Evolutionary conservation across 176 grass and related monocot species (phyloP).

Genomic region (Thalia dealbata): DNA sequence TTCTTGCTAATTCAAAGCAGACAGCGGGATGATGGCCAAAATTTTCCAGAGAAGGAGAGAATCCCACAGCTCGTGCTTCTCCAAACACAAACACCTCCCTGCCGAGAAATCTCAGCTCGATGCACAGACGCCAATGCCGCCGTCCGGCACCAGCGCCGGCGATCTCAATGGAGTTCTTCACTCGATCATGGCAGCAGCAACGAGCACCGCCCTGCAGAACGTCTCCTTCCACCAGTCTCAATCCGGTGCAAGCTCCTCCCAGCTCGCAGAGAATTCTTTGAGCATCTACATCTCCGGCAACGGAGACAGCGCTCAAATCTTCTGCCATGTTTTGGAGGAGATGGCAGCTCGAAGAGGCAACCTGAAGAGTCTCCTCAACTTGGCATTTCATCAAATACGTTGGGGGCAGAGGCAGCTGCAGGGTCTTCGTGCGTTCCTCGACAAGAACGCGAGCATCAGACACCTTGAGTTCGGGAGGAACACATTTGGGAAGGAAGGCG

Average conservation of each 20-base stretch:
- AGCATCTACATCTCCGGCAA: slow-evolving; percentile 44
- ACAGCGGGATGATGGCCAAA: too few species aligned
- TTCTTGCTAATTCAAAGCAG: too few species aligned
- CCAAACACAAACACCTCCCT: not conserved
- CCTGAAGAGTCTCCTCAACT: slow-evolving; percentile 37
- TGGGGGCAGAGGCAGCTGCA: slow-evolving; percentile 43
- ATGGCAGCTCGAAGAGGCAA: slow-evolving; percentile 31
- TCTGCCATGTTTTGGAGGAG: slow-evolving; percentile 40
- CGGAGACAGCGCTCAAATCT: slow-evolving; percentile 24
- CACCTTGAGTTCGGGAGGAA: slow-evolving; percentile 77
- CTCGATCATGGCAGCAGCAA: slow-evolving; percentile 22
- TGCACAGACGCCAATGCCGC: slow-evolving; percentile 21
- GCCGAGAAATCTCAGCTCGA: not conserved
- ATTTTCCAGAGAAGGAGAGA: too few species aligned
- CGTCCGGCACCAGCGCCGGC: slow-evolving; percentile 5
- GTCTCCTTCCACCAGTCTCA: slow-evolving; percentile 27
- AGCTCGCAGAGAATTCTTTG: slow-evolving; percentile 52
- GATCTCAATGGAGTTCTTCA: slow-evolving; percentile 25
- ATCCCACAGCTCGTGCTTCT: not conserved
- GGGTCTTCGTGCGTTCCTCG: slow-evolving; percentile 40
- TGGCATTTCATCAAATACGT: slow-evolving; percentile 67
- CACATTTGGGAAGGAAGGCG: slow-evolving; percentile 38
- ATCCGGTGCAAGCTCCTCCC: slow-evolving; percentile 23
- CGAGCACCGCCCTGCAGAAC: slow-evolving; percentile 19
- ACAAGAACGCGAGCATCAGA: slow-evolving; percentile 37